Base-by-base conservation (phyloP, 768 basidiomycete species). In the Royoungia palumana region DNA sequence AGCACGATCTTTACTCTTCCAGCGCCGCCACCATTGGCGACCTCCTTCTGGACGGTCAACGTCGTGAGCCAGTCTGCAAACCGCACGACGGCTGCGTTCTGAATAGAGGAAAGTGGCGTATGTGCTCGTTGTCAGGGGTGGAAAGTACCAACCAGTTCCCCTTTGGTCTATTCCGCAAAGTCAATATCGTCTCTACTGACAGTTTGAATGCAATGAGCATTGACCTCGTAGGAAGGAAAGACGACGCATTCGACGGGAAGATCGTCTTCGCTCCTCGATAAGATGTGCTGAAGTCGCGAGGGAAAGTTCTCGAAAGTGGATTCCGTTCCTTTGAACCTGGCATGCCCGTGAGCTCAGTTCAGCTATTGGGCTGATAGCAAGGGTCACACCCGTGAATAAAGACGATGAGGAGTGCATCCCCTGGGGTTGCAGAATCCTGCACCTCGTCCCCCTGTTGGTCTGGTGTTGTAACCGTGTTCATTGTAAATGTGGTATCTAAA, bases 51-150 rank as follows among this genome's bases (percentile, higher is more conserved):
- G n/a, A 95, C 87, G 5, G 87, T 89, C 19, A 90, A 69, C n/a
- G 82, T 87, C 1, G 90, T 87, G 36, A 96, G 78, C 94, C 94
- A 96, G 62, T 95, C 93, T 8, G 90, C 82, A 66, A 96, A 94
- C 8, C 81, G 80, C 25, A 85, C 79, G 4, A 93, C 87, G 13
- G 94, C 91, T 62, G 83, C 83, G 39, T 76, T 79, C 91, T 94
- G 54, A 24, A 42, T 45, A 32, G 44, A 32, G 45, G 37, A 36
- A 37, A 11, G n/a, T 19, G 38, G 25, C 44, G 17, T 28, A 28
- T 28, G 28, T 27, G 37, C 9, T 54, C 39, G 46, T 40, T 25
- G 32, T 42, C 25, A 46, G 13, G 22, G 39, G 35, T 28, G 38
- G 30, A 47, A 35, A 50, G n/a, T 41, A 72, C 82, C 56, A 61